Evolutionary conservation across 208 protist genomes (phyloP), one percentile per base, ranked within the genome.

Genomic region (Acanthamoeba triangularis): DNA sequence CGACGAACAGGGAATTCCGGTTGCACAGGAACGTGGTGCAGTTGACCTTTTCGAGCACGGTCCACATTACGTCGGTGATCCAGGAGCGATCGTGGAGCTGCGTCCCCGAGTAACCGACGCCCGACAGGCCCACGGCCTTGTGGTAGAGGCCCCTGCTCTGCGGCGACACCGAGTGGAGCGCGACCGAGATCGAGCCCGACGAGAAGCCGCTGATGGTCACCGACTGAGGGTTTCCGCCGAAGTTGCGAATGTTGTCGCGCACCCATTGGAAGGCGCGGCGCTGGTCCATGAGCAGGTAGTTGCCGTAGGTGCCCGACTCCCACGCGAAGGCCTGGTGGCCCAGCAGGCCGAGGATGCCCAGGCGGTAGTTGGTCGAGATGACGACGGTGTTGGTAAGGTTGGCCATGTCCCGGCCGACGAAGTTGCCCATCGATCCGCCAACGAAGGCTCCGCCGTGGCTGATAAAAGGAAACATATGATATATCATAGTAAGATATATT

Each of bases 311-410:
- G 69, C 69, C 69, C 33, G 69, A 78, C 69, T 78, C 69, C 30
- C n/a, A 6, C 16, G 28, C 1, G 80, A 88, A 52, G 20, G 20
- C 80, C 11, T 88, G 37, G 30, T 63, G 52, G 14, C 47, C 41
- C 14, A 88, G 80, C 6, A 88, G 95, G 92, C 96, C 90, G 59
- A 96, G 85, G 11, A 93, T 87, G 28, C 95, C 95, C 1, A 96
- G 72, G 69, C 94, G 63, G 37, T 96, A 97, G 84, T 54, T 8
- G 20, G 90, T 78, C 30, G 72, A 30, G 18, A 96, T 37, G 14
- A 88, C 41, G 2, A 88, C 11, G 47, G 52, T 63, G 16, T 54
- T 47, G 20, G 56, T 74, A 0, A 30, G 14, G 44, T 72, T 54
- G 35, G 44, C 85, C 49, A 63, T 18, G 37, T 74, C 25, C 25